phyloP scores from a whole-genome alignment of 768 basidiomycete genomes.

The Panellus pusillus region DNA sequence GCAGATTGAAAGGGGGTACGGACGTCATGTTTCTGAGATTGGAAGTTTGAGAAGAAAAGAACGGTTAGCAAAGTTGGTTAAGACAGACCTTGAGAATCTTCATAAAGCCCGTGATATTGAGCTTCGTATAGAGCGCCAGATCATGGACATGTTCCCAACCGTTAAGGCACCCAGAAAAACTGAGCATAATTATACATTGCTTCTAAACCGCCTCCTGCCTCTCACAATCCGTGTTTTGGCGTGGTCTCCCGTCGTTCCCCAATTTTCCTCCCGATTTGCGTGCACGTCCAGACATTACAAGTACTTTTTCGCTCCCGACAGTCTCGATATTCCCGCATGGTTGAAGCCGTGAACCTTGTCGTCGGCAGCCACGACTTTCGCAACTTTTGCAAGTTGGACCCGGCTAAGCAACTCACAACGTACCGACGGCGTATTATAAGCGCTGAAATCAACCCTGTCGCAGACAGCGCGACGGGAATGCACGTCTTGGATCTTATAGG shows the following conservation, averaged over 20 bases:
- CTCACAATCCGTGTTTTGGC: slow-evolving; percentile 87
- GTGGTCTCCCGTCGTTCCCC: slow-evolving; percentile 83
- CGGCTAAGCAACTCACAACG: slow-evolving; percentile 84
- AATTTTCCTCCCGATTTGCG: slow-evolving; percentile 87
- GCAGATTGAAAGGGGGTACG: slow-evolving; percentile 19
- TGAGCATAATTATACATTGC: slow-evolving; percentile 75
- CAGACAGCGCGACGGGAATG: slow-evolving; percentile 32
- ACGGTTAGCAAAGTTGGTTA: not conserved
- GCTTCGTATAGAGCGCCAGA: slow-evolving; percentile 88
- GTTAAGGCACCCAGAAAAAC: too few relatives aligned
- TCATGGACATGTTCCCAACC: slow-evolving; percentile 92
- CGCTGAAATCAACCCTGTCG: slow-evolving; percentile 60
- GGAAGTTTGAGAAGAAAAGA: not conserved
- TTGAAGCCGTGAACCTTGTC: slow-evolving; percentile 65
- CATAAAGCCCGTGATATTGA: slow-evolving; percentile 98
- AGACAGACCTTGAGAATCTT: slow-evolving; percentile 85
- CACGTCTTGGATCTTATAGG: slow-evolving; percentile 86
- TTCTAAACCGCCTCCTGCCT: slow-evolving; percentile 88
- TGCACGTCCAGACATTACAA: slow-evolving; percentile 93
- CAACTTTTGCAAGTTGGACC: slow-evolving; percentile 92
- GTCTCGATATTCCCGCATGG: slow-evolving; percentile 78
- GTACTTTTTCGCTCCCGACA: slow-evolving; percentile 82
- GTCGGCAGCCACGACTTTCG: slow-evolving; percentile 94
- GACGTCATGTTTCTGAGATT: slow-evolving; percentile 87
- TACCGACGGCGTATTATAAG: slow-evolving; percentile 69